Base-by-base conservation (phyloP, 495 filamentous ascomycete species). In the Aspergillus saccharolyticus region DNA sequence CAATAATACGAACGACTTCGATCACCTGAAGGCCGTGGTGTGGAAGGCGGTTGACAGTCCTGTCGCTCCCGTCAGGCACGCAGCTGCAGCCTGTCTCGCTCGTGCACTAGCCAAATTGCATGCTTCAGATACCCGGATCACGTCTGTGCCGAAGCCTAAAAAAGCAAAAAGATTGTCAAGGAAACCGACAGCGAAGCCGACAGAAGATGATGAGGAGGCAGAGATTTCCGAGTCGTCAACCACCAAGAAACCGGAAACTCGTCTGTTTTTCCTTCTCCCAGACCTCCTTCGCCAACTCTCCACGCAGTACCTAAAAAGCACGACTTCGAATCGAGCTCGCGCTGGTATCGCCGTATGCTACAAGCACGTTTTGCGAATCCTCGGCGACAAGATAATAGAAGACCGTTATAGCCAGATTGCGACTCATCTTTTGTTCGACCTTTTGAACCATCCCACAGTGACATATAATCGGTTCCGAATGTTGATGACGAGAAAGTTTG, bases 321-420 rank as follows among this genome's bases (percentile, higher is more conserved):
- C 90, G 8, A 96, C 90, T 0, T 86, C 87, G 1, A 94, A 92
- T 63, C 88, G 80, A 59, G 79, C 85, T 6, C 81, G 95, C 61
- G 89, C 92, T 21, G 91, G 89, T 3, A 86, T 99, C 56, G 89
- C 87, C 24, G 77, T 91, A 17, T 96, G 90, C 71, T 97, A 96
- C 67, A 85, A 88, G 49, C 88, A 86, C 59, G 78, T 94, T 44
- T 71, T 97, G 14, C 84, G 81, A 42, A 82, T 84, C 3, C 65
- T 99, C 18, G 88, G 87, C 6, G 84, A 90, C 62, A 85, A 83
- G 54, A 79, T 85, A 42, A 81, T 97, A 3, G 89, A 96, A 71
- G 79, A 80, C 45, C 86, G 86, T 48, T 97, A 96, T 68, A 74
- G 81, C 15, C 83, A 81, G 53, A 95, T 97, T 62, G 80, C 89